These are phyloP conservation scores for Auriculariales sp. DNA, from an alignment of 768 basidiomycete species.

Conservation along the genomic window DNA sequence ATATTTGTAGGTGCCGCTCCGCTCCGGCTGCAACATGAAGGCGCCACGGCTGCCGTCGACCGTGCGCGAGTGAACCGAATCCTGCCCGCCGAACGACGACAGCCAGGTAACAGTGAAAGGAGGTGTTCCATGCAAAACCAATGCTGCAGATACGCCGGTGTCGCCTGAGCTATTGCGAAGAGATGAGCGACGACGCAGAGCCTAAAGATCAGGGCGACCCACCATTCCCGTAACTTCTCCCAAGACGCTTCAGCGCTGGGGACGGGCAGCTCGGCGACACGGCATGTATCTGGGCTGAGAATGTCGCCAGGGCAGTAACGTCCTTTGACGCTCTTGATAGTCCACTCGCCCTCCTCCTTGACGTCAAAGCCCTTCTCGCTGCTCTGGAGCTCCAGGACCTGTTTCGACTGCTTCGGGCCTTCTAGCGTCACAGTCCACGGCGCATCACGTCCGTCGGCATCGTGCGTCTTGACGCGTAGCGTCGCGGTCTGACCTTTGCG, in stretches of 20 bases:
- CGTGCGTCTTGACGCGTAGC: conserved; percentile 36
- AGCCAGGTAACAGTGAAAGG: conserved; percentile 79
- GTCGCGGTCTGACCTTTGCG: conserved; percentile 53
- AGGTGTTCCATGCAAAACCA: conserved; percentile 76
- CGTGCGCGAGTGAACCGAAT: conserved; percentile 24
- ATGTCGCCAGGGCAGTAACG: conserved; percentile 73
- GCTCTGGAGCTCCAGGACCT: conserved; percentile 44
- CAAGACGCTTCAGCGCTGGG: conserved; percentile 80
- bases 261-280: conserved; percentile 55
- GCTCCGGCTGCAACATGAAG: conserved; percentile 71
- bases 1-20: conserved; percentile 82
- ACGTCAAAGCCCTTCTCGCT: conserved; percentile 53
- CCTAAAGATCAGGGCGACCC: conserved; percentile 9
- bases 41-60: conserved; percentile 65
- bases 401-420: conserved; percentile 26
- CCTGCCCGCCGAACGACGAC: conserved; percentile 56
- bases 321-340: conserved; percentile 53
- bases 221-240: conserved; percentile 88
- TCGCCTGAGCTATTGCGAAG: conserved; percentile 55
- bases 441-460: conserved; percentile 45
- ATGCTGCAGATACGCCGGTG: conserved; percentile 76
- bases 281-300: conserved; percentile 67
- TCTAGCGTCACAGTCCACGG: conserved; percentile 43
- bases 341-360: conserved; percentile 64
- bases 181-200: not conserved